Evolutionary conservation across 2,329 filamentous ascomycete species (phyloP).

Genomic region (Chaetomium olivaceum): DNA sequence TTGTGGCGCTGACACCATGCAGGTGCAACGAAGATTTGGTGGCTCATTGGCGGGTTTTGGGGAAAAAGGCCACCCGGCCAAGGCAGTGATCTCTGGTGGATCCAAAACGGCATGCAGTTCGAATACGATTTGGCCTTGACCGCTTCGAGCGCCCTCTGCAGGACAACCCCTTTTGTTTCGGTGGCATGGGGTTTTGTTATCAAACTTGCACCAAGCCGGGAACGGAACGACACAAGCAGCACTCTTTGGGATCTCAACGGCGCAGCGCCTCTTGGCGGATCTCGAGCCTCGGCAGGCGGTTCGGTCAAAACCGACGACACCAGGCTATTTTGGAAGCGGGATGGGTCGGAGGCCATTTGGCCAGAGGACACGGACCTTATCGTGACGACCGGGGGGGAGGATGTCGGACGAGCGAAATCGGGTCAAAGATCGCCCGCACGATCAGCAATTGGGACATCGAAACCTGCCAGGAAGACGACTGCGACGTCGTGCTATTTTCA

Average conservation of each 20-base stretch:
- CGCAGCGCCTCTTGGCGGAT: conserved; percentile 5
- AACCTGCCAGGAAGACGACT: background rate
- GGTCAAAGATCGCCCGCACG: conserved; percentile 5
- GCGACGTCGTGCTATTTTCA: conserved; percentile 7
- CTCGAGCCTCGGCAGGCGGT: background rate
- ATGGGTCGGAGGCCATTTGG: background rate
- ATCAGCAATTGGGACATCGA: background rate
- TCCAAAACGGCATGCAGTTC: conserved; percentile 12
- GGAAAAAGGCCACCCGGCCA: background rate
- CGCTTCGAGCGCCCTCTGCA: background rate
- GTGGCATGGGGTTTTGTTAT: conserved; percentile 4
- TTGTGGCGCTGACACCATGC: conserved; percentile 1
- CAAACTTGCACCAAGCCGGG: background rate
- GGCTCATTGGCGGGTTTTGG: conserved; percentile 6
- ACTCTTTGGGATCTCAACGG: conserved; percentile 11
- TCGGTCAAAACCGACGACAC: conserved; percentile 1
- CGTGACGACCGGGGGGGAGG: background rate
- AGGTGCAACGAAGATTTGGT: background rate
- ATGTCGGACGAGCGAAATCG: background rate
- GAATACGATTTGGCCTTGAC: conserved; percentile 11
- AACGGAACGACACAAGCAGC: background rate
- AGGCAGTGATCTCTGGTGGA: background rate
- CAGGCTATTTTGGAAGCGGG: background rate
- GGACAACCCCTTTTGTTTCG: background rate
- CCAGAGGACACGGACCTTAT: background rate